Base-by-base conservation (phyloP, 2,329 filamentous ascomycete species). In the Aurifilum marmelostoma region DNA sequence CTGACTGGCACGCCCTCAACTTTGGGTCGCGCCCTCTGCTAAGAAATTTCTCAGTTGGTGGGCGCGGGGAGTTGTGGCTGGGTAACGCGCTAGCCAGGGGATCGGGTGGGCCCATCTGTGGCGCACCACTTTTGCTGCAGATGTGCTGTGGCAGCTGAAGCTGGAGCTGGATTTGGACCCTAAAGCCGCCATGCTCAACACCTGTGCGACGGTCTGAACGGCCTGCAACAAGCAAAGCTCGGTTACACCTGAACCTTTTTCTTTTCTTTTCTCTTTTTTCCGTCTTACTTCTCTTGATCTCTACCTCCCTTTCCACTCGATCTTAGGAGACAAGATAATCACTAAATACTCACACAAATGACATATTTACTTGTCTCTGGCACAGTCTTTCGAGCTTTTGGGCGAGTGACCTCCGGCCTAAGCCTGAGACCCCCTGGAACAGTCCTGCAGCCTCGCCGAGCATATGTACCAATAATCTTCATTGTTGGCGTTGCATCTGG, bases 41-140 rank as follows among this genome's bases (percentile, higher is more conserved):
- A 50, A 64, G 68, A 70, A 70, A 70, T 65, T 70, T 70, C 61
- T 63, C 68, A 68, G 62, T 70, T 70, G 52, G 65, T 71, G 69
- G 63, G 63, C 54, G 66, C 66, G 66, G 66, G 66, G 52, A 16
- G 24, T 43, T 71, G 69, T 71, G 69, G 69, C 69, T 71, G 47
- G 37, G 61, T 3, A 37, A 27, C 37, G 50, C 66, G 68, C 68
- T 70, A 70, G 62, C 32, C 68, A 66, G 66, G 68, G 66, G 66
- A 24, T 59, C 16, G 11, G 18, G 47, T 64, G 43, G 29, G 9
- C 39, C 24, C 32, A 41, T 27, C 37, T 69, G 67, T 69, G 67
- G 67, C 67, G 67, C 67, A 68, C 54, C 52, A 50, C 12, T 32
- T 5, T 14, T n/a, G 2, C 34, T 27, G 34, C 32, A 27, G 32